Percentiles rank a stretch among this genome's conserved stretches.
Conservation (phyloP, 75 land plant species). For the Adiantum capillusveneris region DNA sequence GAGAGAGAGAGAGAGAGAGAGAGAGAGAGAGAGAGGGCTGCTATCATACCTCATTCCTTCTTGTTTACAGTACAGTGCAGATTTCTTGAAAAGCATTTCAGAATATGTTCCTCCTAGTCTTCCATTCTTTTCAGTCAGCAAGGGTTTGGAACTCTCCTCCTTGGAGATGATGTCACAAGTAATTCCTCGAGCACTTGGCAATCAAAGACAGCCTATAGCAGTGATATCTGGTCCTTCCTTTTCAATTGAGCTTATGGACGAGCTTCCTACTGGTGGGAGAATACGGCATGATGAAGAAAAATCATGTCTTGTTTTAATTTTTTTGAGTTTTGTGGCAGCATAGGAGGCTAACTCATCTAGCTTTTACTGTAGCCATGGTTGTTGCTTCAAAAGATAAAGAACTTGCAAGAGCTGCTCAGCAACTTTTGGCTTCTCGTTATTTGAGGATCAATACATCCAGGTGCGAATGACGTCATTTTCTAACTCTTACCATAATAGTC, state of each 20-base stretch:
- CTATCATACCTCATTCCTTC: no score
- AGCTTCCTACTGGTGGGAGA: constrained; percentile 69
- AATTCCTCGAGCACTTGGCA: constrained; percentile 69
- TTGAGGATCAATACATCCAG: constrained; percentile 81
- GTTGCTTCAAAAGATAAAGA: constrained; percentile 91
- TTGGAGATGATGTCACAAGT: constrained; percentile 92
- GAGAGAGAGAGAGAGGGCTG: no score
- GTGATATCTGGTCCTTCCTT: constrained; percentile 91
- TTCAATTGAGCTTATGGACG: constrained; percentile 82
- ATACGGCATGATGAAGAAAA: background rate
- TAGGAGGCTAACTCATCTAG: no score
- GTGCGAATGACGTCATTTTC: constrained; percentile 13
- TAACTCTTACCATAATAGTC: no score
- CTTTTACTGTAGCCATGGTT: constrained; percentile 54
- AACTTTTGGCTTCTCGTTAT: constrained; percentile 70
- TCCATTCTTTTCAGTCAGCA: constrained; percentile 89
- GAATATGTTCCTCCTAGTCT: constrained; percentile 62
- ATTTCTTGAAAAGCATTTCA: constrained; percentile 61
- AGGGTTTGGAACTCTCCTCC: constrained; percentile 80
- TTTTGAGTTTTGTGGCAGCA: no score
- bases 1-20: no score
- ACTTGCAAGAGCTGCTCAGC: constrained; percentile 70
- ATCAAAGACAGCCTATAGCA: constrained; percentile 75
- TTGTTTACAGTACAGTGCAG: constrained; percentile 68
- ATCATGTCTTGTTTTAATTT: no score